Conservation (phyloP, 2,329 filamentous ascomycete species). For the Penicillium sp. region DNA sequence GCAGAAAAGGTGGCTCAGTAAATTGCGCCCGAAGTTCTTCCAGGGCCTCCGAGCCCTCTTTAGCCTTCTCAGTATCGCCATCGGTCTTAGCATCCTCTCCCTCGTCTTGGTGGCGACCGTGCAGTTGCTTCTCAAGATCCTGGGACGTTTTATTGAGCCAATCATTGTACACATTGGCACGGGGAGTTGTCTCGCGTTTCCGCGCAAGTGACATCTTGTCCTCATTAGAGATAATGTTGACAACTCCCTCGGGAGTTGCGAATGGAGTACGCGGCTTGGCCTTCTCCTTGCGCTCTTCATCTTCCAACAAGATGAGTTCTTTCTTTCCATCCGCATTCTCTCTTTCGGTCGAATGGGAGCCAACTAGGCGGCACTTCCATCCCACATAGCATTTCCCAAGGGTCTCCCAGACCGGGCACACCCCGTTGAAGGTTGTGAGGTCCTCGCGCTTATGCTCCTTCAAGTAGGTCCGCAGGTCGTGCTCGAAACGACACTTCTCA, state of each 20-base stretch:
- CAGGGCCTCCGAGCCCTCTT: constrained; percentile 40
- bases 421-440: constrained; percentile 68
- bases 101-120: constrained; percentile 44
- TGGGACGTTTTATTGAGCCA: constrained; percentile 70
- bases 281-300: constrained; percentile 49
- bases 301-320: constrained; percentile 70
- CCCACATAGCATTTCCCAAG: constrained; percentile 76
- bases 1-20: constrained; percentile 79
- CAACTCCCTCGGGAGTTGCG: constrained; percentile 58
- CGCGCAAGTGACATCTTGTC: constrained; percentile 73
- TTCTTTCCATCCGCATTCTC: constrained; percentile 74
- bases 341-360: constrained; percentile 80
- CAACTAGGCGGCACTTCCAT: constrained; percentile 91
- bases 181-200: constrained; percentile 66
- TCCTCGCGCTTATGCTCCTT: constrained; percentile 77
- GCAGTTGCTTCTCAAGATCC: constrained; percentile 49
- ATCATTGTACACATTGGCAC: constrained; percentile 70
- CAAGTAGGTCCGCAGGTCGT: constrained; percentile 83
- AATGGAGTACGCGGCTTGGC: constrained; percentile 29
- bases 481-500: constrained; percentile 74
- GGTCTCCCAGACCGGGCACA: constrained; percentile 77
- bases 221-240: constrained; percentile 68
- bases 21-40: constrained; percentile 76
- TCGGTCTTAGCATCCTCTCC: constrained; percentile 28
- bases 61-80: constrained; percentile 1